These are phyloP conservation scores for Parascedosporium putredinis DNA, from an alignment of 2,329 filamentous ascomycete genomes.

Conservation along the genomic window DNA sequence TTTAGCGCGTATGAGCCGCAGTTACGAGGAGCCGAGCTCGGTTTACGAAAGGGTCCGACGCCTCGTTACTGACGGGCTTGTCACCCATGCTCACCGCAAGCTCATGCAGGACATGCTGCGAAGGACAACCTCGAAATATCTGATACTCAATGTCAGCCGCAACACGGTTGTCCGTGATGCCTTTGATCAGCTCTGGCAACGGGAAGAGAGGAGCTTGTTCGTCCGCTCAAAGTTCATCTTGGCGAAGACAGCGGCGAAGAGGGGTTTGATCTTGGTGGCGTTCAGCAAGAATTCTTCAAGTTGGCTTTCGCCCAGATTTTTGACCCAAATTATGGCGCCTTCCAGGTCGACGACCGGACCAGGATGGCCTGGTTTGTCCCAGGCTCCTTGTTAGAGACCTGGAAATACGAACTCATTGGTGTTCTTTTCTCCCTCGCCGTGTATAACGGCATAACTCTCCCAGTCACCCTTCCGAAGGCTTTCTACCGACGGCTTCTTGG, in stretches of 20 bases:
- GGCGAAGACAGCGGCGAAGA: constrained; percentile 76
- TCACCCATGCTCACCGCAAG: constrained; percentile 47
- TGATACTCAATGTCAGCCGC: constrained; percentile 60
- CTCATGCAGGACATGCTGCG: constrained; percentile 53
- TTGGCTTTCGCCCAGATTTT: constrained; percentile 72
- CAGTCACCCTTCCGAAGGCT: constrained; percentile 75
- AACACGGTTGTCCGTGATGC: constrained; percentile 60
- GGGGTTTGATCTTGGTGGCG: constrained; percentile 85
- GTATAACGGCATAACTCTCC: constrained; percentile 87
- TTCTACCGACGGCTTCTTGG: constrained; percentile 74
- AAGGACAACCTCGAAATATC: constrained; percentile 57
- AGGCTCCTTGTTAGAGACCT: constrained; percentile 67
- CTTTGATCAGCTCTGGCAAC: constrained; percentile 81
- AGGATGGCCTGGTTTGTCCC: constrained; percentile 84
- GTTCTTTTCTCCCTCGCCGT: constrained; percentile 80
- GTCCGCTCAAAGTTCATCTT: constrained; percentile 80
- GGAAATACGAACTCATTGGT: constrained; percentile 85
- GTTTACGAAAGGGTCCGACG: constrained; percentile 45
- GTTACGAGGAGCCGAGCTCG: constrained; percentile 59
- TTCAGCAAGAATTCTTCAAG: constrained; percentile 94
- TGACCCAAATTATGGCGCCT: constrained; percentile 67
- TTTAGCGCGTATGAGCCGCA: constrained; percentile 72
- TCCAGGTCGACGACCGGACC: constrained; percentile 65
- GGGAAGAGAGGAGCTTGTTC: constrained; percentile 73
- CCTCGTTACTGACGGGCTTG: constrained; percentile 43